These are phyloP conservation scores for Bidens hawaiensis DNA, from an alignment of 140 eudicot species.

Conservation along the genomic window DNA sequence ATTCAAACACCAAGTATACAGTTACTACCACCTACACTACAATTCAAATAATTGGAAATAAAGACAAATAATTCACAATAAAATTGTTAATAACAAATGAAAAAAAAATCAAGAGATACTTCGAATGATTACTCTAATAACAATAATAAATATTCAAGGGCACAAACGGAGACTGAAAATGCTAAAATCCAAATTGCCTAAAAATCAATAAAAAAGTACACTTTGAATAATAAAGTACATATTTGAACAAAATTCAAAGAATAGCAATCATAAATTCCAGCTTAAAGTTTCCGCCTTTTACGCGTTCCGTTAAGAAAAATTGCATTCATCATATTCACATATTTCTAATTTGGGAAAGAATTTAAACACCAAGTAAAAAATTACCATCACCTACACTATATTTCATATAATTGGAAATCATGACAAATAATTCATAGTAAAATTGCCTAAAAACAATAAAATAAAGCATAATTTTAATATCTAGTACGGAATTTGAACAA, in stretches of 20 bases:
- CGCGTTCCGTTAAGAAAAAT: neutral
- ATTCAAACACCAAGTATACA: slow-evolving; percentile 10
- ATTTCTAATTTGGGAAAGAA: slow-evolving; percentile 8
- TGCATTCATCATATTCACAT: neutral
- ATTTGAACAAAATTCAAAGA: neutral
- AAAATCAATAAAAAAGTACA: too few species aligned
- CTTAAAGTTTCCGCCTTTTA: slow-evolving; percentile 22
- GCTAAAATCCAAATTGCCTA: too few species aligned
- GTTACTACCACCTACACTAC: slow-evolving; percentile 13
- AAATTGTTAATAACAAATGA: neutral
- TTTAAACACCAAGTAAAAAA: slow-evolving; percentile 7
- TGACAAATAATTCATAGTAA: slow-evolving; percentile 14
- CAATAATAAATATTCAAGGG: too few species aligned
- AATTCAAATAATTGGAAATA: slow-evolving; percentile 17
- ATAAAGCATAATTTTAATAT: slow-evolving; percentile 1
- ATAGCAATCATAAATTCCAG: neutral
- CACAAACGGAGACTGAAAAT: too few species aligned
- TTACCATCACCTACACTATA: slow-evolving; percentile 10
- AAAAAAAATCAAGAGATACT: neutral
- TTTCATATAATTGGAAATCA: slow-evolving; percentile 19
- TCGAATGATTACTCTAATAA: too few species aligned
- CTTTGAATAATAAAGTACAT: too few species aligned
- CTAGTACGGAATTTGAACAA: neutral
- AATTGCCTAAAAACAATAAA: too few species aligned
- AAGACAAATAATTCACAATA: slow-evolving; percentile 15